Percentiles rank a stretch among this genome's conserved stretches.
Conservation (phyloP, 805 yeast genomes). For the Candida ulmi region DNA sequence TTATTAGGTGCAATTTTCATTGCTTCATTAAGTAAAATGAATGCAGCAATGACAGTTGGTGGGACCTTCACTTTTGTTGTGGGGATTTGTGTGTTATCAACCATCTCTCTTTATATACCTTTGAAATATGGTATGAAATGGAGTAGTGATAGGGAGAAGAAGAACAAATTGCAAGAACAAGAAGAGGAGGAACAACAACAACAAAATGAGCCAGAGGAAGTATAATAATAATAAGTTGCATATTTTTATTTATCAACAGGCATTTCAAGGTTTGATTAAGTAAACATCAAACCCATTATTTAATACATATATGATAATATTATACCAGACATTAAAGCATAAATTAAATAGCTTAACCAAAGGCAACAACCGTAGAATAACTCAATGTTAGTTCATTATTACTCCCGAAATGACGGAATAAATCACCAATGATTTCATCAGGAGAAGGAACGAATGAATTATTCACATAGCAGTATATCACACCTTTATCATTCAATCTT, state of each 20-base stretch:
- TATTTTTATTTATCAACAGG: too few species aligned
- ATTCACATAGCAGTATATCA: slow-evolving; percentile 37
- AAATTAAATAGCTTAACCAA: slow-evolving; percentile 26
- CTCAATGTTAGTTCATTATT: slow-evolving; percentile 36
- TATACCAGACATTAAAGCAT: too few species aligned
- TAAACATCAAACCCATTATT: too few species aligned
- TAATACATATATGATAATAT: too few species aligned
- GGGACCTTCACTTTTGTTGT: slow-evolving; percentile 76
- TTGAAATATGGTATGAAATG: slow-evolving; percentile 27
- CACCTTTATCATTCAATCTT: slow-evolving; percentile 12
- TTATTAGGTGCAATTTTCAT: slow-evolving; percentile 64
- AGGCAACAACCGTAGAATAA: slow-evolving; percentile 42
- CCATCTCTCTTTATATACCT: slow-evolving; percentile 22
- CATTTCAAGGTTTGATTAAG: too few species aligned
- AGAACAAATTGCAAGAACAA: not conserved
- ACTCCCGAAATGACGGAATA: slow-evolving; percentile 29
- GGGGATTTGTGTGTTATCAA: slow-evolving; percentile 32
- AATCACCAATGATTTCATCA: slow-evolving; percentile 35
- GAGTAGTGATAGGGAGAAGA: slow-evolving; percentile 38
- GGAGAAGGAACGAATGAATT: slow-evolving; percentile 42
- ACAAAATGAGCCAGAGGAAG: too few species aligned
- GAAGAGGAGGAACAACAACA: not conserved
- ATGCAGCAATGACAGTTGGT: slow-evolving; percentile 51
- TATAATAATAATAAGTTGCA: too few species aligned
- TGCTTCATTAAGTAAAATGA: slow-evolving; percentile 63